Conservation (phyloP, 257 asterid species). For the Verbascum thapsus region DNA sequence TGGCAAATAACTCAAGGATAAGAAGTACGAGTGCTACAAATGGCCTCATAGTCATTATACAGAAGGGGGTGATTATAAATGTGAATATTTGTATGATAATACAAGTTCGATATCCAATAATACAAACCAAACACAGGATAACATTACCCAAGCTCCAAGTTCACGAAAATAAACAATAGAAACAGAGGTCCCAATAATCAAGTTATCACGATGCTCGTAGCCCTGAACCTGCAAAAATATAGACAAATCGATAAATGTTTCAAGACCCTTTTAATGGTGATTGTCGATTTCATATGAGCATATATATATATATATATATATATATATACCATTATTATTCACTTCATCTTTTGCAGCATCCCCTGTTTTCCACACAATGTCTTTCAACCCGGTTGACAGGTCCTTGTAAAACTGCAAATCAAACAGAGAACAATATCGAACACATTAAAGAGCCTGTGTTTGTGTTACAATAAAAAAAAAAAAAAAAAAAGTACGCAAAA, state of each 20-base stretch:
- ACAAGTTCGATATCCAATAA: not conserved
- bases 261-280: too few species aligned
- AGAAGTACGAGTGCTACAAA: not conserved
- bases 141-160: not conserved
- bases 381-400: slow-evolving; percentile 88
- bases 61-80: not conserved
- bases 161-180: not conserved
- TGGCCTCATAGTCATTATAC: not conserved
- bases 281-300: not conserved
- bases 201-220: not conserved
- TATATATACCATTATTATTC: slow-evolving; percentile 38
- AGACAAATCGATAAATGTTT: not conserved
- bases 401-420: slow-evolving; percentile 73
- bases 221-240: slow-evolving; percentile 32
- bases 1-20: not conserved
- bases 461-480: not conserved
- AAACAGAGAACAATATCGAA: slow-evolving; percentile 13
- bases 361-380: slow-evolving; percentile 79
- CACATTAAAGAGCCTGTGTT: not conserved
- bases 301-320: too few species aligned
- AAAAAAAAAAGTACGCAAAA: not conserved
- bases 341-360: slow-evolving; percentile 56
- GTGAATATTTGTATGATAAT: not conserved
- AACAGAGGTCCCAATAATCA: not conserved
- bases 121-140: not conserved